These are phyloP conservation scores for Chlorella vulgaris DNA, from an alignment of 139 green algal genomes.

Conservation along the genomic window DNA sequence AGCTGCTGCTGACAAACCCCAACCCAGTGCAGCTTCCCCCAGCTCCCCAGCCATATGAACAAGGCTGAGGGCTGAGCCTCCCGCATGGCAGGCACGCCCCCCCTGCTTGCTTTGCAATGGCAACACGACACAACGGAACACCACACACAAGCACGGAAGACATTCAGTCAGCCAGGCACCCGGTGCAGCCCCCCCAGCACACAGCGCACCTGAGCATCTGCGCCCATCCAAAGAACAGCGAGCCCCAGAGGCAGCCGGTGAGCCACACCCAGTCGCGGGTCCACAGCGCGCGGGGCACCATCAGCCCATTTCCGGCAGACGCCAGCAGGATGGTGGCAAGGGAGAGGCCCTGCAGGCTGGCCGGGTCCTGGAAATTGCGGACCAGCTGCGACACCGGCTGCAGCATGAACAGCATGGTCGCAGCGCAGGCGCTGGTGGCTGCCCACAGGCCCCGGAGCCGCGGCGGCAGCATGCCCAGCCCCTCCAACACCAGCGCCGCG, in stretches of 20 bases:
- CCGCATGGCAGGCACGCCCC: too few species aligned
- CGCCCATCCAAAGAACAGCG: slow-evolving; percentile 30
- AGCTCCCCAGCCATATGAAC: too few species aligned
- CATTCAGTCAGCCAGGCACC: not conserved
- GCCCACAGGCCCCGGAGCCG: slow-evolving; percentile 19
- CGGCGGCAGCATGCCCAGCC: slow-evolving; percentile 13
- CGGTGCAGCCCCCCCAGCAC: not conserved
- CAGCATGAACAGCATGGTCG: slow-evolving; percentile 79
- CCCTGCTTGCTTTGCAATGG: too few species aligned
- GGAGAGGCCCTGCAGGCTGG: slow-evolving; percentile 65
- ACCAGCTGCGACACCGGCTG: slow-evolving; percentile 78
- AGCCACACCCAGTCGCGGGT: slow-evolving; percentile 85
- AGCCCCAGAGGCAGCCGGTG: slow-evolving; percentile 48
- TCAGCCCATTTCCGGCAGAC: slow-evolving; percentile 83
- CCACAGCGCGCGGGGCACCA: slow-evolving; percentile 87
- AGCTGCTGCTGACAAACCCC: too few species aligned
- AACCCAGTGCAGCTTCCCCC: too few species aligned
- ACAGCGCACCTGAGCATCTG: slow-evolving; percentile 33
- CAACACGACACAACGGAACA: too few species aligned
- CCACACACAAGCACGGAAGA: not conserved
- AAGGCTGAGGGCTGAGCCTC: too few species aligned
- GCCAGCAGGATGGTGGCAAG: slow-evolving; percentile 81
- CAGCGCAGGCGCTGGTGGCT: slow-evolving; percentile 66
- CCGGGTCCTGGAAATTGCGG: slow-evolving; percentile 49
- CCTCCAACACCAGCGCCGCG: not conserved